Evolutionary conservation across 1,284 basidiomycete genomes (phyloP).

Genomic region (Sanguinoderma infundibulare): DNA sequence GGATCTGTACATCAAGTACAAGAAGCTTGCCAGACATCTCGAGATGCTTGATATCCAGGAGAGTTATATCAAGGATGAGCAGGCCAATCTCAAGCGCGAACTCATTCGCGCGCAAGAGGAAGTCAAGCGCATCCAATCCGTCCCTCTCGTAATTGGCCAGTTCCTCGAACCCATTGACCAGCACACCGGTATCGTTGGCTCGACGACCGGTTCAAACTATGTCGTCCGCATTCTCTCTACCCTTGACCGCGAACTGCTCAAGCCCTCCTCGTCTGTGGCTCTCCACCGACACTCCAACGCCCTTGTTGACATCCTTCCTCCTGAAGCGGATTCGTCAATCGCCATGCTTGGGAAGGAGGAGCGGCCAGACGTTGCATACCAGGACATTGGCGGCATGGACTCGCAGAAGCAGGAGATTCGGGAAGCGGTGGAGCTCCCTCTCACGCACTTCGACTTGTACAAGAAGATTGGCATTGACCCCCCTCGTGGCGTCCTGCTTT

Average conservation of each 20-base stretch:
- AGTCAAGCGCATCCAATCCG: conserved; percentile 98
- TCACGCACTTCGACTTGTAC: conserved; percentile 97
- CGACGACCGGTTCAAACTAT: conserved; percentile 98
- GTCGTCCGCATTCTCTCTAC: conserved; percentile 98
- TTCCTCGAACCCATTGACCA: conserved; percentile 99
- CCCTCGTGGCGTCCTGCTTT: conserved; percentile 91
- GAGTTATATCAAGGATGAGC: conserved; percentile 99
- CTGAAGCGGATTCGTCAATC: conserved; percentile 98
- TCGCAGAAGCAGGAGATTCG: conserved; percentile 99
- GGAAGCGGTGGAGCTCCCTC: conserved; percentile 98
- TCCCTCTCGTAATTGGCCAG: conserved; percentile 99
- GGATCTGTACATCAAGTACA: conserved; percentile 94
- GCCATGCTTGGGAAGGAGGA: conserved; percentile 93
- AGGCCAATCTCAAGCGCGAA: conserved; percentile 97
- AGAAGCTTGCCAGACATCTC: conserved; percentile 90
- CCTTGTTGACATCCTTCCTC: conserved; percentile 97
- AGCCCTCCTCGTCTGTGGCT: conserved; percentile 96
- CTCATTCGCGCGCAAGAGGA: conserved; percentile 98
- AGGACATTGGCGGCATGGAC: conserved; percentile 97
- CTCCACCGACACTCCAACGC: conserved; percentile 99
- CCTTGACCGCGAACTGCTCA: conserved; percentile 95
- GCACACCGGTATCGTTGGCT: conserved; percentile 96
- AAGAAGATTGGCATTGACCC: conserved; percentile 99
- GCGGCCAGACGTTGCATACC: conserved; percentile 90
- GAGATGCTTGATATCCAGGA: conserved; percentile 96